Evolutionary conservation across 192 early-diverging fungal species (phyloP).

Genomic region (Dissophora globulifera): DNA sequence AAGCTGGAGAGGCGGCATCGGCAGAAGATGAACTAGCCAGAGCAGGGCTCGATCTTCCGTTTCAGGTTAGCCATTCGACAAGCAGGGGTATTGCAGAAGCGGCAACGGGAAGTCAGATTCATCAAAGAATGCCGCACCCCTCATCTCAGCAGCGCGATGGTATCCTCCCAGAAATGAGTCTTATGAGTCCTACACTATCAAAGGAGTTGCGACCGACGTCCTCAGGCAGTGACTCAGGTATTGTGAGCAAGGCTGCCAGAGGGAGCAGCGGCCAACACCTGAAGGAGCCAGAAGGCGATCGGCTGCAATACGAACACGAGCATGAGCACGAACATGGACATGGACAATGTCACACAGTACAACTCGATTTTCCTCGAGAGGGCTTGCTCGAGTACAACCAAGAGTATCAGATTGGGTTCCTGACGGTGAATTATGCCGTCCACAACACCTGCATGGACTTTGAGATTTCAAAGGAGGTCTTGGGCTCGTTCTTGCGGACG

Average conservation of each 20-base stretch:
- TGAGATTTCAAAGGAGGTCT: conserved; percentile 30
- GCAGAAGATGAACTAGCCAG: conserved; percentile 38
- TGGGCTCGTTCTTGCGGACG: conserved; percentile 28
- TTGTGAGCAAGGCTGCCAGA: conserved; percentile 14
- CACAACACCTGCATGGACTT: conserved; percentile 48
- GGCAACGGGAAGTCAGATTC: background rate
- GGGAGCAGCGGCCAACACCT: conserved; percentile 14
- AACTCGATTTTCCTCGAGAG: conserved; percentile 42
- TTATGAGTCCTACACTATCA: background rate
- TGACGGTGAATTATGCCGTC: conserved; percentile 41
- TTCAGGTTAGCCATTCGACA: conserved; percentile 30
- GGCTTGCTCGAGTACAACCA: conserved; percentile 47
- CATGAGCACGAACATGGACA: conserved; percentile 6
- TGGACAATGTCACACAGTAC: conserved; percentile 35
- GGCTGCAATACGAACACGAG: background rate
- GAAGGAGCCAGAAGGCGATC: background rate
- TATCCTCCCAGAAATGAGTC: too few relatives aligned
- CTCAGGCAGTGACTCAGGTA: conserved; percentile 12
- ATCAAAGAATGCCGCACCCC: background rate
- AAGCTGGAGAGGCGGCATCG: conserved; percentile 32
- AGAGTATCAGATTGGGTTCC: conserved; percentile 47
- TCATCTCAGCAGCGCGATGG: background rate
- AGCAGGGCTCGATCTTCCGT: conserved; percentile 33
- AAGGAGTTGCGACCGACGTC: background rate
- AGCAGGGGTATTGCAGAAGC: background rate